Evolutionary conservation across 1,284 basidiomycete genomes (phyloP), one percentile per base, ranked within the genome.

Genomic region (Cryptococcus amylolentus): DNA sequence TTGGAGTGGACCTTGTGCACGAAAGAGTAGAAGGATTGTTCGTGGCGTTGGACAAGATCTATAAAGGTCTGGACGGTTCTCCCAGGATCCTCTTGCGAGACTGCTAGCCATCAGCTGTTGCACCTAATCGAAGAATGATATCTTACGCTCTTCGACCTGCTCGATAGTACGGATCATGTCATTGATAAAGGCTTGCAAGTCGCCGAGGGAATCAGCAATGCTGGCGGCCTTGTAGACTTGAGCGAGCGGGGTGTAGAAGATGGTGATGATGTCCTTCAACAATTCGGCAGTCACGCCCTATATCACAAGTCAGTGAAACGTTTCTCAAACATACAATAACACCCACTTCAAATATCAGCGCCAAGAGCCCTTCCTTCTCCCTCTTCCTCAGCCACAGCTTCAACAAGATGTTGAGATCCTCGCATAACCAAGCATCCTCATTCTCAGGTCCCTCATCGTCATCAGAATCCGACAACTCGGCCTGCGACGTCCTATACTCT

Each of bases 1-100:
- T 98, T 98, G 42, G 91, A 88, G 72, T 99, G 96, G 5, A 99
- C 96, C 69, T 97, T 96, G 82, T 98, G 92, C 26, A 99, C 95
- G 73, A 99, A 99, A 58, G 82, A 82, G 81, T 98, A 99, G 80
- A 98, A 98, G 0, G 90, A 79, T 68, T 93, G 90, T 71, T 98
- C 92, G 77, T 99, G 96, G 31, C 96, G 84, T 66, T 88, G 85
- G 40, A 98, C 89, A 23, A 99, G 85, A 72, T 94, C 86, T 64
- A 98, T 91, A 72, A 98, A 98, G 4, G 86, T 86, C 71, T 96
- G 90, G 1, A 98, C 96, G 6, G 92, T 95, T 44, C 81, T 78
- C 54, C 86, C 84, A 0, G 96, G 89, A 65, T 98, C 88, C 56
- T 87, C 85, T 73, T 90, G 88, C 67, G 84, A 85, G 49, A 89